A percentile compares a stretch with the other conserved stretches of the same genome.
Evolutionary conservation across 2,329 filamentous ascomycete species (phyloP).

Genomic region (Emergomyces pasteurianus): DNA sequence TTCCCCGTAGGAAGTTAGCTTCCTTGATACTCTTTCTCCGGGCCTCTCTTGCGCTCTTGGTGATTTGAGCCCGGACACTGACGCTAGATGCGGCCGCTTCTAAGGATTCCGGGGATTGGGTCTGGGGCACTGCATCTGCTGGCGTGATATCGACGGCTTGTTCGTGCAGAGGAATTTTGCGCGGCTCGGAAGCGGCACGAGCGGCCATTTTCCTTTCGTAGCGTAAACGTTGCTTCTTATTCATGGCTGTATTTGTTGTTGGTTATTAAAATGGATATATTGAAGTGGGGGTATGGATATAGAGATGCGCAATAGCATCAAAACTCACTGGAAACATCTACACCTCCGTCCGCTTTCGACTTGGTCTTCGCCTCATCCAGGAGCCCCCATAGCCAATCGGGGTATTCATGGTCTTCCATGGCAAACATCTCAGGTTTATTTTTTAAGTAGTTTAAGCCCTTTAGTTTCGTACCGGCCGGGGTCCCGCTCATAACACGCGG

Average conservation of each 20-base stretch:
- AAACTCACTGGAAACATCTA: slow-evolving; percentile 16
- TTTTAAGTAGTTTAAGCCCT: slow-evolving; percentile 36
- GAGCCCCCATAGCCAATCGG: slow-evolving; percentile 37
- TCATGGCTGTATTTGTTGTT: slow-evolving; percentile 27
- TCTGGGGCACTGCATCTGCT: slow-evolving; percentile 16
- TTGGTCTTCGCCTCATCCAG: slow-evolving; percentile 26
- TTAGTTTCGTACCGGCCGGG: slow-evolving; percentile 27
- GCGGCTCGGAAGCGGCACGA: slow-evolving; percentile 26
- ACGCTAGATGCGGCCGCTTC: slow-evolving; percentile 25
- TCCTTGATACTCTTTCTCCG: slow-evolving; percentile 36
- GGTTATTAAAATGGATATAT: not conserved
- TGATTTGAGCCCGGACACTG: slow-evolving; percentile 30
- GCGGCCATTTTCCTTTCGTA: slow-evolving; percentile 37
- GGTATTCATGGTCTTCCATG: slow-evolving; percentile 36
- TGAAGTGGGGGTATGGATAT: not conserved
- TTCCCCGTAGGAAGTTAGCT: slow-evolving; percentile 36
- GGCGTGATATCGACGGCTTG: slow-evolving; percentile 34
- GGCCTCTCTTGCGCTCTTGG: slow-evolving; percentile 32
- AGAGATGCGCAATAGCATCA: slow-evolving; percentile 1
- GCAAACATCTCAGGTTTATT: slow-evolving; percentile 35
- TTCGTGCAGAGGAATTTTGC: slow-evolving; percentile 34
- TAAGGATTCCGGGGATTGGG: slow-evolving; percentile 15
- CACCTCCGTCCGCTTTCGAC: slow-evolving; percentile 22
- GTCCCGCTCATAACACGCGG: slow-evolving; percentile 25
- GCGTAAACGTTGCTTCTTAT: slow-evolving; percentile 36